phyloP scores from a whole-genome alignment of 352 stramenopile species.

The Elongisporangium senticosum region DNA sequence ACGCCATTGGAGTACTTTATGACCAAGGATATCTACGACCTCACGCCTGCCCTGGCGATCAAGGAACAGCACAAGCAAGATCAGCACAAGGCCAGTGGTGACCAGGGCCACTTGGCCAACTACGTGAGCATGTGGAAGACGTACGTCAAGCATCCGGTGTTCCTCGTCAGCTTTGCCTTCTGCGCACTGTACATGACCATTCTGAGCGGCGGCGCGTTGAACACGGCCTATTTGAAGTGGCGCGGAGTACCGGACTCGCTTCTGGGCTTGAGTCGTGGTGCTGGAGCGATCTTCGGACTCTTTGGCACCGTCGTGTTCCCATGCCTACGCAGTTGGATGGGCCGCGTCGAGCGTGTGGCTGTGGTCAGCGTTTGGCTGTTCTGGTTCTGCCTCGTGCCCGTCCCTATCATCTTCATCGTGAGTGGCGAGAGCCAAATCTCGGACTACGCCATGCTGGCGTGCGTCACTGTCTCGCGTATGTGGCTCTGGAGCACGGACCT shows the following conservation, averaged over 20 bases:
- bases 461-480: slow-evolving; percentile 39
- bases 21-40: slow-evolving; percentile 59
- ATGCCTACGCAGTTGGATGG: slow-evolving; percentile 15
- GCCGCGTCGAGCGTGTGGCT: slow-evolving; percentile 34
- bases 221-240: slow-evolving; percentile 62
- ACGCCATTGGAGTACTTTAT: slow-evolving; percentile 74
- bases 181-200: slow-evolving; percentile 60
- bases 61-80: slow-evolving; percentile 18
- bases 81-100: slow-evolving; percentile 5
- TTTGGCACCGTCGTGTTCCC: slow-evolving; percentile 49
- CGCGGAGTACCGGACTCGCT: slow-evolving; percentile 42
- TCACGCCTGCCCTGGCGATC: slow-evolving; percentile 36
- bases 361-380: slow-evolving; percentile 61
- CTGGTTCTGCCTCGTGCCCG: slow-evolving; percentile 41
- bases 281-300: slow-evolving; percentile 39
- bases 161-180: slow-evolving; percentile 47
- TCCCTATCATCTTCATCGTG: slow-evolving; percentile 32
- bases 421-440: slow-evolving; percentile 34
- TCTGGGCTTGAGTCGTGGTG: slow-evolving; percentile 35
- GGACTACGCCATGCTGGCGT: slow-evolving; percentile 51
- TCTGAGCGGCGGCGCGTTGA: slow-evolving; percentile 34
- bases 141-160: slow-evolving; percentile 49
- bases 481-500: slow-evolving; percentile 57
- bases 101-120: slow-evolving; percentile 12
- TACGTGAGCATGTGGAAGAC: slow-evolving; percentile 36